These are phyloP conservation scores for Pythium utonaiense DNA, from an alignment of 352 stramenopile genomes.

Conservation along the genomic window DNA sequence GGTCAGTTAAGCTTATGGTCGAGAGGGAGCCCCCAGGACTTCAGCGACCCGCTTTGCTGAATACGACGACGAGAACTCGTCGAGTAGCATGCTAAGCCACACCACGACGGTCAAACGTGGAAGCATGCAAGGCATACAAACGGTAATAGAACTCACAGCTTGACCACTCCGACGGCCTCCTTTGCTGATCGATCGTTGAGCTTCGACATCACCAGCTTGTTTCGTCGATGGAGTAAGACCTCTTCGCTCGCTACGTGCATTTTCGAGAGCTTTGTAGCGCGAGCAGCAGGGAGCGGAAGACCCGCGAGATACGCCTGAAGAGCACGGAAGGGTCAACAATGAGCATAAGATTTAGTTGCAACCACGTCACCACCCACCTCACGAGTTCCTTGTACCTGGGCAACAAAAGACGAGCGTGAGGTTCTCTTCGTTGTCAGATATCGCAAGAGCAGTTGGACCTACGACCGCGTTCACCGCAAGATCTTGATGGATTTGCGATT, in stretches of 20 bases:
- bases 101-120: background rate
- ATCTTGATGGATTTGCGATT: background rate
- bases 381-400: background rate
- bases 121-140: background rate
- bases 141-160: background rate
- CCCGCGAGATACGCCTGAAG: conserved; percentile 14
- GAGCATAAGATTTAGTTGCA: too few relatives aligned
- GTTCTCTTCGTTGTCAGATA: too few relatives aligned
- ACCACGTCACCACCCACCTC: background rate
- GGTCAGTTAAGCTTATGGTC: background rate
- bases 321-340: background rate
- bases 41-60: background rate
- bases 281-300: conserved; percentile 9
- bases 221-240: conserved; percentile 4
- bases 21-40: background rate
- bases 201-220: conserved; percentile 14
- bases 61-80: conserved; percentile 15
- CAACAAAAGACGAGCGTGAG: background rate
- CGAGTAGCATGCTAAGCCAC: conserved; percentile 5
- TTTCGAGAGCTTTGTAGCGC: background rate
- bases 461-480: conserved; percentile 19
- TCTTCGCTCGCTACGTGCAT: conserved; percentile 3
- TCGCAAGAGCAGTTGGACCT: background rate
- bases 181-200: background rate
- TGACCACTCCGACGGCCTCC: background rate